phyloP scores from a whole-genome alignment of 306 rosid species.

The Urtica urens region DNA sequence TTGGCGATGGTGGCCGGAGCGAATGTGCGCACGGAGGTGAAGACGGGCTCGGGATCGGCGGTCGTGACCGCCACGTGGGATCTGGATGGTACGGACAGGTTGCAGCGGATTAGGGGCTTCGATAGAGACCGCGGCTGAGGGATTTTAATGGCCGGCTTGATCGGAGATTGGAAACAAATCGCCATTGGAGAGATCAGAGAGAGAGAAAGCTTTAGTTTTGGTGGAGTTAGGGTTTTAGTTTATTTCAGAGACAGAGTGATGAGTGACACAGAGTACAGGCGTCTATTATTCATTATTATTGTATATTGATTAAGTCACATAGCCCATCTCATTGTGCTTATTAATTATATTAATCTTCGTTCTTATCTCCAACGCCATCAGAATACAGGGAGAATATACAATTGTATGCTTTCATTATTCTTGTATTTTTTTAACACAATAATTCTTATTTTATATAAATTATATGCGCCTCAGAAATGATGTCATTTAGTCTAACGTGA shows the following conservation, averaged over 20 bases:
- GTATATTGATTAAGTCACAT: no score
- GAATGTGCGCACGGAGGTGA: conserved; percentile 48
- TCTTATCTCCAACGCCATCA: no score
- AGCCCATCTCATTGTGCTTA: no score
- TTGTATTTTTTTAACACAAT: no score
- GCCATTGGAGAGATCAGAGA: conserved; percentile 23
- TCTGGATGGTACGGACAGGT: conserved; percentile 33
- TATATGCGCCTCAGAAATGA: no score
- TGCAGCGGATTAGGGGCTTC: conserved; percentile 28
- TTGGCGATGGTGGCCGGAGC: conserved; percentile 85
- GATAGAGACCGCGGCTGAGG: conserved; percentile 1
- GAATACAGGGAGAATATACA: no score
- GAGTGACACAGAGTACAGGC: background rate
- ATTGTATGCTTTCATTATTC: no score
- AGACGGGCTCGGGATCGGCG: conserved; percentile 49
- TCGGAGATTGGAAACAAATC: conserved; percentile 24
- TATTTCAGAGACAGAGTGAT: background rate
- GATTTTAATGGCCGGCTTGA: conserved; percentile 9
- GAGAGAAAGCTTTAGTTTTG: no score
- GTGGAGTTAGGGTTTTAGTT: background rate
- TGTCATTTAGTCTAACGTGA: no score
- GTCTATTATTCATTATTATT: no score
- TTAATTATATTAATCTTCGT: no score
- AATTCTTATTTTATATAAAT: no score
- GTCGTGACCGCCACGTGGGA: conserved; percentile 8